Evolutionary conservation across 75 land plant species (phyloP), one percentile per base, ranked within the genome.

Genomic region (Gnetum montanum): DNA sequence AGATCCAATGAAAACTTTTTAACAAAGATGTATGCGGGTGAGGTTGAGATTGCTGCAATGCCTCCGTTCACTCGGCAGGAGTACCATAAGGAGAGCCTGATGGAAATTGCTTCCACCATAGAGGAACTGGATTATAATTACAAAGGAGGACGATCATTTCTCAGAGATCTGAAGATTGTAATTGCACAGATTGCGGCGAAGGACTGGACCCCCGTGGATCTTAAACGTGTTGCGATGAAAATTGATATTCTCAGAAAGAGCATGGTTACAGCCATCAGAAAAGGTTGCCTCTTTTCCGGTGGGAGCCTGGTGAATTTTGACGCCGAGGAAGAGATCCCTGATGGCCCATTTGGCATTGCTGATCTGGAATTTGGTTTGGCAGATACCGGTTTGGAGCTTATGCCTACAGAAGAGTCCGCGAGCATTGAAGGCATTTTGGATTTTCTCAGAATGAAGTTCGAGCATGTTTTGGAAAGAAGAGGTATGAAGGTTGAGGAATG

Each of bases 141-240:
- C 44, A 28, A 60, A 4, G 48, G 38, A 30, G 69, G 74, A 3
- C 20, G 23, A 3, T 18, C 56, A 18, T 70, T 70, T 38, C 16
- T 48, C n/a, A 43, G 41, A 26, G 75, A 72, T 55, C 31, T 72
- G 59, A 72, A 72, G 60, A 57, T 72, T 20, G 60, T 72, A 24
- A 50, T 72, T 4, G 58, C 75, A 6, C 70, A 72, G 43, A 61
- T 72, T 24, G 57, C 65, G 43, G 56, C 70, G 0, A 66, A 60
- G 25, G 75, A 72, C 26, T 72, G 70, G 75, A 54, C 75, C 4
- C 56, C 75, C 11, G 46, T 61, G 6, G 75, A 72, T 31, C 38
- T 59, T 8, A 67, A 60, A 30, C 34, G 65, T 22, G 49, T 72
- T 16, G 65, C 60, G 18, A 34, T 65, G 26, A 54, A 44, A 23